Evolutionary conservation across 441 rosid genomes (phyloP), one percentile per base, ranked within the genome.

Genomic region (Mallotus repandus): DNA sequence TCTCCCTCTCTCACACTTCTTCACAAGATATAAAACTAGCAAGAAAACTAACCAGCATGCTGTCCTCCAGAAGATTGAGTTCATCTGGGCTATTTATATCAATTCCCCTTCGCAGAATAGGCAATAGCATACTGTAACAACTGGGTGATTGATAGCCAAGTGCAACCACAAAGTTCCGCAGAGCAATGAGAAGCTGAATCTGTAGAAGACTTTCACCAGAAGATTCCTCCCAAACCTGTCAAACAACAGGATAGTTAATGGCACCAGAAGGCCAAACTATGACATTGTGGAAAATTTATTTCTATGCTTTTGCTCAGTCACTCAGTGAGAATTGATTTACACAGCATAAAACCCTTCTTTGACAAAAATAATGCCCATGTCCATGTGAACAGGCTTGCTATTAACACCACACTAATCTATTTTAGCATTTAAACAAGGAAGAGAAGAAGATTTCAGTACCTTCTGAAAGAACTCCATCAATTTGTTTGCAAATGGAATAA

Each of bases 101-200:
- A 65, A 93, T 86, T 75, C 98, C 98, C 78, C 80, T 87, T 64
- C 82, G 98, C 81, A 96, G 89, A 83, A 96, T 88, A 62, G 99
- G 98, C 63, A 96, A 80, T 61, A 96, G 84, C 77, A 93, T 80
- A 75, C 75, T 79, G 77, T 96, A 96, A 83, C 94, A 86, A 69
- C 84, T 81, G 54, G 98, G 92, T 35, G 97, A 93, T 68, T 92
- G 98, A 80, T 86, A 87, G 70, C 89, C 98, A 74, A 96, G 97
- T 18, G 97, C 96, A 84, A 87, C 78, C 69, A 96, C 97, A 88
- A 93, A 93, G 83, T 88, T 87, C 71, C 90, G 90, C 74, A 96
- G 79, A 74, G 98, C 98, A 84, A 91, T 93, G 76, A 96, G 97
- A 84, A 96, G 94, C 85, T 96, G 99, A 83, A 96, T 96, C 84